Conservation (phyloP, 371 early-diverging fungal genomes). For the Apophysomyces variabilis region DNA sequence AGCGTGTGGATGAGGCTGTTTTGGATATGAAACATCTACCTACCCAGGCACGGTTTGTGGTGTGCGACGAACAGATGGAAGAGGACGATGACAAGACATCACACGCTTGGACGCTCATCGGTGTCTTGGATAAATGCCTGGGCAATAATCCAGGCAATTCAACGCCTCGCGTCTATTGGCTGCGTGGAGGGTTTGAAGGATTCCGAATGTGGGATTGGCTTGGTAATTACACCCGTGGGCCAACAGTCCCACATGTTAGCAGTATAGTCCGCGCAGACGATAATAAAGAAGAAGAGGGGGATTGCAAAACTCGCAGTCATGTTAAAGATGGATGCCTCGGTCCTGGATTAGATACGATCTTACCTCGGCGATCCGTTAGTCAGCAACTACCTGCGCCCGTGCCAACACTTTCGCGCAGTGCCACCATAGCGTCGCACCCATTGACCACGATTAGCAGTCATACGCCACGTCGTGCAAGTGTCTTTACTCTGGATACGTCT, state of each 20-base stretch:
- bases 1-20: not conserved
- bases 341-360: not conserved
- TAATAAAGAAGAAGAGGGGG: no score
- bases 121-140: constrained; percentile 42
- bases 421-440: constrained; percentile 27
- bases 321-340: not conserved
- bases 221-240: constrained; percentile 8
- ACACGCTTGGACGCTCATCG: constrained; percentile 54
- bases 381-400: constrained; percentile 19
- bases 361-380: not conserved
- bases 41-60: constrained; percentile 31
- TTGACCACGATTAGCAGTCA: constrained; percentile 15
- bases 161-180: constrained; percentile 38
- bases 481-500: constrained; percentile 46
- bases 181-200: constrained; percentile 55
- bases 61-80: constrained; percentile 60
- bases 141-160: not conserved
- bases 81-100: constrained; percentile 37
- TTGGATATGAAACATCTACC: constrained; percentile 21
- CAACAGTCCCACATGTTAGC: not conserved
- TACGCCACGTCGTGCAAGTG: constrained; percentile 40
- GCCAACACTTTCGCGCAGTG: constrained; percentile 41
- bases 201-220: constrained; percentile 36
- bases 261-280: not conserved
- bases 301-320: no score